A percentile compares a stretch with the other conserved stretches of the same genome.
These are phyloP conservation scores for Heterobasidion occidentale DNA, from an alignment of 1,284 basidiomycete species.

Conservation along the genomic window DNA sequence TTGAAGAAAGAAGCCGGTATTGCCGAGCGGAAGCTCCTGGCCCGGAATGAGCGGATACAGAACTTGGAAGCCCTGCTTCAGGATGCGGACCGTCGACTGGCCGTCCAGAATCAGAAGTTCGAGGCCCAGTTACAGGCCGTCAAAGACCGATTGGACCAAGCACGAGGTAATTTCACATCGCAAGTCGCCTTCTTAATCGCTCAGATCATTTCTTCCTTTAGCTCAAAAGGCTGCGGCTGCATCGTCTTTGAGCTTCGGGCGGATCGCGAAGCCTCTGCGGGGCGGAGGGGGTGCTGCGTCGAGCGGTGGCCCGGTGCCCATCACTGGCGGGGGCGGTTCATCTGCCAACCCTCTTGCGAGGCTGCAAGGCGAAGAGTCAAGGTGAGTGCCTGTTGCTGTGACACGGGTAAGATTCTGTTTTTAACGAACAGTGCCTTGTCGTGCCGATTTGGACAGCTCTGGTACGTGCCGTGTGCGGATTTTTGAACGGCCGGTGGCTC, in stretches of 20 bases:
- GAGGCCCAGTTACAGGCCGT: slow-evolving; percentile 89
- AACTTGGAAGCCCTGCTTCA: slow-evolving; percentile 89
- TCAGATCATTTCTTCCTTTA: slow-evolving; percentile 20
- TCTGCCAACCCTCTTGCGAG: slow-evolving; percentile 55
- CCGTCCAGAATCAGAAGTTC: slow-evolving; percentile 92
- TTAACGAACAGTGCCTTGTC: background rate
- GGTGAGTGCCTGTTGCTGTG: slow-evolving; percentile 40
- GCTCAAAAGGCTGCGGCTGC: slow-evolving; percentile 71
- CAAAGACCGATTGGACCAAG: slow-evolving; percentile 87
- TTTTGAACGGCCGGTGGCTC: background rate
- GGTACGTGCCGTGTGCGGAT: slow-evolving; percentile 24
- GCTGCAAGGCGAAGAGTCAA: slow-evolving; percentile 68
- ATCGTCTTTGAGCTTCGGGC: slow-evolving; percentile 76
- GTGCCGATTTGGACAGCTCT: slow-evolving; percentile 22
- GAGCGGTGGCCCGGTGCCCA: slow-evolving; percentile 34
- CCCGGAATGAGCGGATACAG: slow-evolving; percentile 95
- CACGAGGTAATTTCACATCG: slow-evolving; percentile 54
- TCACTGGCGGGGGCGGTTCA: slow-evolving; percentile 33
- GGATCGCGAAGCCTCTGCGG: slow-evolving; percentile 94
- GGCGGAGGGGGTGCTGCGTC: slow-evolving; percentile 73
- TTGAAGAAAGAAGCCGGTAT: slow-evolving; percentile 98
- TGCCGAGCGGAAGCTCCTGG: slow-evolving; percentile 92
- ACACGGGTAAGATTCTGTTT: background rate
- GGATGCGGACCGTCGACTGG: slow-evolving; percentile 89
- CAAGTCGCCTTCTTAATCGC: background rate